Conservation (phyloP, 140 eudicot species). For the Ambrosia hybrid region DNA sequence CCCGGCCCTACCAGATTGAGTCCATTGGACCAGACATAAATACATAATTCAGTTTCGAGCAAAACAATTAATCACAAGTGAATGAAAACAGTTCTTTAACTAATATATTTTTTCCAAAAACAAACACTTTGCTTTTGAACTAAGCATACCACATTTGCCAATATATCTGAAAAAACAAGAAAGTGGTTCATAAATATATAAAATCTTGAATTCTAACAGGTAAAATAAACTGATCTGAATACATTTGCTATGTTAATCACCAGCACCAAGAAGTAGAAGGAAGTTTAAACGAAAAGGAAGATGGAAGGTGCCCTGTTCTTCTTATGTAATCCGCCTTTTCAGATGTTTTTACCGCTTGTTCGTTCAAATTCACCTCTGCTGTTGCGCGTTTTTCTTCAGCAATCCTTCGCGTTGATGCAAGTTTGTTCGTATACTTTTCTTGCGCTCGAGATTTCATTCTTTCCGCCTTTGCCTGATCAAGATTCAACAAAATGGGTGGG, state of each 20-base stretch:
- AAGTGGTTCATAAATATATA: conserved; percentile 12
- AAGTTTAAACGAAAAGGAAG: conserved; percentile 78
- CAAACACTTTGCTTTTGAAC: no score
- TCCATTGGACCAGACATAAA: no score
- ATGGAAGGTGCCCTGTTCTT: conserved; percentile 88
- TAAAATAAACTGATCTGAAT: conserved; percentile 21
- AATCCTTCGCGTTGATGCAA: conserved; percentile 73
- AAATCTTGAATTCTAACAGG: conserved; percentile 14
- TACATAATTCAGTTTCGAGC: no score
- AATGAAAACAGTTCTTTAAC: no score
- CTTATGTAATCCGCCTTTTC: conserved; percentile 89
- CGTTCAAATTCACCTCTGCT: conserved; percentile 78
- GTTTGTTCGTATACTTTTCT: conserved; percentile 70
- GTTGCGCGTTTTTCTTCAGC: conserved; percentile 90
- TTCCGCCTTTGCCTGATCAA: conserved; percentile 79
- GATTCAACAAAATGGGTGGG: conserved; percentile 20
- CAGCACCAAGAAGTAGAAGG: conserved; percentile 43
- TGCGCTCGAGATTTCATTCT: conserved; percentile 80
- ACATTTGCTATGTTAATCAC: conserved; percentile 19
- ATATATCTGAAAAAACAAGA: neutral
- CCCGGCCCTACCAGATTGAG: no score
- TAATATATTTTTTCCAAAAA: no score
- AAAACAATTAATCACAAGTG: no score
- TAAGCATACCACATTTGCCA: no score
- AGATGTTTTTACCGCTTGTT: conserved; percentile 72